Evolutionary conservation across 257 asterid genomes (phyloP).

Genomic region (Solanum acaule): DNA sequence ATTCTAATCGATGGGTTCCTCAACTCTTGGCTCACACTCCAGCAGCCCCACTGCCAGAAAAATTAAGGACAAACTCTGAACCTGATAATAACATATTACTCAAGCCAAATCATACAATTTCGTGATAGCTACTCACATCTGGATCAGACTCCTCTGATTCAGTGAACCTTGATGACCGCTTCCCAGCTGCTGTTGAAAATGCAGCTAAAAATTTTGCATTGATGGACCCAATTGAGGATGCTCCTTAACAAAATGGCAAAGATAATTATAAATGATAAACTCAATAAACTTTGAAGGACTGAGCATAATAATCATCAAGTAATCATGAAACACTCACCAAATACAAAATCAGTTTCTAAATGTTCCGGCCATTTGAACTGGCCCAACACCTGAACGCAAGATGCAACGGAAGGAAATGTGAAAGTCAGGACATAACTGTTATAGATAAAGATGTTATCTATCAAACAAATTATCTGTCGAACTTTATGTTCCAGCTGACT

Average conservation of each 20-base stretch:
- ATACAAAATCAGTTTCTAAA: conserved; percentile 64
- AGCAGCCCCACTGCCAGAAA: conserved; percentile 83
- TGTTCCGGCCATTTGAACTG: conserved; percentile 90
- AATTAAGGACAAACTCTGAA: not conserved
- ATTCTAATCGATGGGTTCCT: conserved; percentile 64
- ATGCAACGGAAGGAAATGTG: conserved; percentile 3
- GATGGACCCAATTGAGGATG: conserved; percentile 76
- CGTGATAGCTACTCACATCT: conserved; percentile 34
- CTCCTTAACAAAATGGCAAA: conserved; percentile 31
- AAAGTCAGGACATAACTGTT: not conserved
- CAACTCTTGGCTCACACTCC: conserved; percentile 84
- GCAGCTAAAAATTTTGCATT: conserved; percentile 81
- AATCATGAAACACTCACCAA: conserved; percentile 37
- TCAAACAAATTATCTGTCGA: not conserved
- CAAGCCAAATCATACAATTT: not conserved
- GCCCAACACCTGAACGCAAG: conserved; percentile 49
- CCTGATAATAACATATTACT: not conserved
- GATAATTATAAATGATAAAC: not conserved
- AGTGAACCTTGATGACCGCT: conserved; percentile 42
- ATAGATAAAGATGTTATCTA: not conserved
- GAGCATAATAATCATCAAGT: not conserved
- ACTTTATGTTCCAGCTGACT: not conserved
- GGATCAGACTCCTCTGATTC: conserved; percentile 95
- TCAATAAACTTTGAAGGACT: not conserved
- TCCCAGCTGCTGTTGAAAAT: conserved; percentile 91